phyloP scores from a whole-genome alignment of 108 stramenopile species.

The Epithemia pelagica region DNA sequence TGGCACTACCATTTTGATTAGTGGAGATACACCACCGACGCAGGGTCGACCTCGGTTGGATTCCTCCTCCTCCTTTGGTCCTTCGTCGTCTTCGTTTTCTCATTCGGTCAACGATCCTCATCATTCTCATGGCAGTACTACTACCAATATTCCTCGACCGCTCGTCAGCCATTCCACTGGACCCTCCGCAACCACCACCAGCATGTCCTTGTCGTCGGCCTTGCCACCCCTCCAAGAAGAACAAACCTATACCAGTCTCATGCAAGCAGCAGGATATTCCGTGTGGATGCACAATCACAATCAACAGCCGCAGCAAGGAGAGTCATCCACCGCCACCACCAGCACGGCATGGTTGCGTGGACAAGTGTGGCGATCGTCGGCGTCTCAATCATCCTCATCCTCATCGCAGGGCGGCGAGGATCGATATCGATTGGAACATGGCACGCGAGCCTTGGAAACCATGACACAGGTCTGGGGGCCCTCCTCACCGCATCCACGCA shows the following conservation, averaged over 20 bases:
- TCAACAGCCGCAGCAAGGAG: too few species aligned
- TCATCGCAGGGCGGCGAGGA: neutral
- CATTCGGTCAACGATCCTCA: neutral
- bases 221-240: slow-evolving; percentile 1
- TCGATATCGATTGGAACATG: slow-evolving; percentile 4
- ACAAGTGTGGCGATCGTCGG: slow-evolving; percentile 4
- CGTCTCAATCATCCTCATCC: too few species aligned
- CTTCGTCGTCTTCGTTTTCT: neutral
- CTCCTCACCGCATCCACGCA: slow-evolving; percentile 33
- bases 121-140: neutral
- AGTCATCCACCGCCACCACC: too few species aligned
- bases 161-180: neutral
- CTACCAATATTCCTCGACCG: neutral
- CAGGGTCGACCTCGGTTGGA: neutral
- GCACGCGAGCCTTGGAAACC: neutral
- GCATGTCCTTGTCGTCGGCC: neutral
- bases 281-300: neutral
- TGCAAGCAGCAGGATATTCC: slow-evolving; percentile 6
- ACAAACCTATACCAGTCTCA: slow-evolving; percentile 9
- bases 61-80: neutral
- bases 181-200: neutral
- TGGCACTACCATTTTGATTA: neutral
- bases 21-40: neutral
- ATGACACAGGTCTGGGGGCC: slow-evolving; percentile 41
- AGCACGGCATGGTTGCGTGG: neutral